Base-by-base conservation (phyloP, 2,329 filamentous ascomycete species). In the Calonectria henricotiae region DNA sequence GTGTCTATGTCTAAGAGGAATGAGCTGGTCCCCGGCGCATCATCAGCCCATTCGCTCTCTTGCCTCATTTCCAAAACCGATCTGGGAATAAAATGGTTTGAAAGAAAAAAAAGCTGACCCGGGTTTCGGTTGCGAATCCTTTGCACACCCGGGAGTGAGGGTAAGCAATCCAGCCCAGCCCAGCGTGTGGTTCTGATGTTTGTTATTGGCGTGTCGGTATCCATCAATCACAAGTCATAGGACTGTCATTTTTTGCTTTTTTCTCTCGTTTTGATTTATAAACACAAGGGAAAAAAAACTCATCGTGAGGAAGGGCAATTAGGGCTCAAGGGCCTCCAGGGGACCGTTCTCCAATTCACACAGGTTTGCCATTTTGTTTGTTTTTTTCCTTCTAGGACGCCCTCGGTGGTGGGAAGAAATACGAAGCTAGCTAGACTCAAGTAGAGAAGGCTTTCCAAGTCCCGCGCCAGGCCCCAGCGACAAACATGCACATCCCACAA, bases 401-500 rank as follows among this genome's bases (percentile, higher is more conserved):
- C 43, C 25, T 44, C 23, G 54, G 55, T 25, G 23, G 35, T 54
- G 55, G 37, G 47, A 67, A 27, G 17, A 44, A 39, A 67, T 41
- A 49, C 13, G 49, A 49, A 60, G 69, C 69, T 71, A 71, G 69
- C 47, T 54, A 67, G 69, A 65, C 69, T 71, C 51, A 65, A 65
- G 51, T 37, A 35, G 41, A 37, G 43, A 63, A 63, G 39, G 44
- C 60, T 51, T 51, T 30, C 47, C 65, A 68, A 60, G 63, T 66
- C 68, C 68, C 68, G 55, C 63, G 58, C 60, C 60, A 49, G 60
- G 49, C 49, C 30, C 51, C 67, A 55, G 35, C 30, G 25, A 60
- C 62, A 55, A 55, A 63, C 62, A 71, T 69, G 64, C 65, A 55
- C 63, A 54, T 62, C 71, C 70, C 63, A 65, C 71, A 69, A 43